Base-by-base conservation (phyloP, 2,329 filamentous ascomycete species). In the Trichoderma endophyticum region DNA sequence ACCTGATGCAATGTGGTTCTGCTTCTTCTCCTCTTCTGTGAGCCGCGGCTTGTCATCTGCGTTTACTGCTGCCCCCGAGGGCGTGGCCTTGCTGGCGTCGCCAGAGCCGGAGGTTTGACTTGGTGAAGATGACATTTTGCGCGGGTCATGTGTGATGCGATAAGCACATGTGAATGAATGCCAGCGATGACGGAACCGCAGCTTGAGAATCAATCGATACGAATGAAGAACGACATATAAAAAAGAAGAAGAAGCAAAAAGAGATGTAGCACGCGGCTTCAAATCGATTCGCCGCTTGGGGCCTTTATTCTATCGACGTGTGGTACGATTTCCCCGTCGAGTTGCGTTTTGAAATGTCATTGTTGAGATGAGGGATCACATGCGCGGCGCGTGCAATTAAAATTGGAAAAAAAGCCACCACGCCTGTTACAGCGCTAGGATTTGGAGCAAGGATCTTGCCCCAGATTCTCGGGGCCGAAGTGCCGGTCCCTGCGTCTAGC, bases 1-100 rank as follows among this genome's bases (percentile, higher is more conserved):
- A 86, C 86, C 86, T 73, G 86, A 87, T 66, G 84, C 84, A 73
- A 87, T 86, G 75, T 87, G 86, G 70, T 87, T 87, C 75, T 86
- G 84, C 77, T 87, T 87, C 81, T 87, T 87, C 77, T 87, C 85
- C 64, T 85, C 84, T 71, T 87, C 85, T 6, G 86, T 87, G 36
- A 87, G 79, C 43, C 85, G 84, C 54, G 84, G 84, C 79, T 85
- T 87, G 64, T 86, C 85, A 30, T 87, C 84, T 21, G 75, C 76
- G 34, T 74, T 76, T 18, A 66, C 59, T 21, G 60, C 60, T 12
- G 51, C 15, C 1, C 24, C 48, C 3, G 64, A 62, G 4, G 54
- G 36, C 32, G 61, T 24, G 48, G 36, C 57, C 28, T 56, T 56
- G 43, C 65, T 75, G 32, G 73, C 74, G 72, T 73, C 75, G 36